Evolutionary conservation across 1,284 basidiomycete genomes (phyloP).

Genomic region (Gymnopus androsaceus): DNA sequence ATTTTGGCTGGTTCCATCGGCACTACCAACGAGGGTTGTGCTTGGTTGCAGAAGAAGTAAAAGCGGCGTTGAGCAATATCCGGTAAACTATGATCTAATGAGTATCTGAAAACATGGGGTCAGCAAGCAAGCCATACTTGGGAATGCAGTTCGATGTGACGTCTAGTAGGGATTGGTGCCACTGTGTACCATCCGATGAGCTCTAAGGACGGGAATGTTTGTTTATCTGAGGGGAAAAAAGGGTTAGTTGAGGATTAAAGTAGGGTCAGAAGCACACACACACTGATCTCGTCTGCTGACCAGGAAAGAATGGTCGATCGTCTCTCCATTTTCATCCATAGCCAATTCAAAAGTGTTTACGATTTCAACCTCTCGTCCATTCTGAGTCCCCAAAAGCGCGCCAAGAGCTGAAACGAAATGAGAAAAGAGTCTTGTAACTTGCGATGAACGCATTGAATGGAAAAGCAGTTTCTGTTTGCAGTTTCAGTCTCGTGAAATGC

Average conservation of each 20-base stretch:
- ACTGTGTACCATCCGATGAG: conserved; percentile 98
- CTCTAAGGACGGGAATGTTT: conserved; percentile 95
- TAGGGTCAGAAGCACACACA: conserved; percentile 32
- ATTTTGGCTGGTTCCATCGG: conserved; percentile 63
- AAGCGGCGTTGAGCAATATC: conserved; percentile 75
- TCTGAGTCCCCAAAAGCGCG: conserved; percentile 92
- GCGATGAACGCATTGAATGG: conserved; percentile 61
- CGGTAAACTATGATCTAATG: conserved; percentile 55
- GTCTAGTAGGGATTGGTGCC: conserved; percentile 66
- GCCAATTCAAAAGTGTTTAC: conserved; percentile 95
- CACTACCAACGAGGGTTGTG: conserved; percentile 43
- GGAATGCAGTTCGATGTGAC: conserved; percentile 83
- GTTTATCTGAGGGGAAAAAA: conserved; percentile 78
- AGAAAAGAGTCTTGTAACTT: background rate
- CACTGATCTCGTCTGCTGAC: conserved; percentile 88
- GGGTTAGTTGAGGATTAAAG: background rate
- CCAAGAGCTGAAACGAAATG: conserved; percentile 70
- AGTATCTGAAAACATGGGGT: background rate
- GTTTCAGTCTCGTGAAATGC: conserved; percentile 82
- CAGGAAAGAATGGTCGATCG: conserved; percentile 82
- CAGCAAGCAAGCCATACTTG: conserved; percentile 58
- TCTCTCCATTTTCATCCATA: conserved; percentile 51
- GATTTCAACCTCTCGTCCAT: conserved; percentile 92
- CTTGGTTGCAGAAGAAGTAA: conserved; percentile 71
- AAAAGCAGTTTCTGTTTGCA: conserved; percentile 63